These are phyloP conservation scores for Hagleromyces aurorensis DNA, from an alignment of 805 yeast genomes.

Conservation along the genomic window DNA sequence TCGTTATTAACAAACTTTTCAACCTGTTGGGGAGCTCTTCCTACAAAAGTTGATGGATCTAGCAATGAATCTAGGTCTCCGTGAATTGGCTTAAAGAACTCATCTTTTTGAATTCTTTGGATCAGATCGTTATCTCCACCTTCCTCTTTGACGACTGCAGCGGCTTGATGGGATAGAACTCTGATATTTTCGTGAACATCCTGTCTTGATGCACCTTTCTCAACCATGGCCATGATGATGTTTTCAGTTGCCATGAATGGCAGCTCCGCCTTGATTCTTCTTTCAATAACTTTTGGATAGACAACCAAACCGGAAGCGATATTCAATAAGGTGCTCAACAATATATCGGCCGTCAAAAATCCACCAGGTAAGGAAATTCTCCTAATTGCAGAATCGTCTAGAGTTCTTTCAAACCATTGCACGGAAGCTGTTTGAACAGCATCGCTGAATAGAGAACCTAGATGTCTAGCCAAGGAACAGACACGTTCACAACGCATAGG, in stretches of 20 bases:
- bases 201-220: constrained; percentile 95
- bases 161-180: constrained; percentile 94
- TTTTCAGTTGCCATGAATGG: constrained; percentile 99
- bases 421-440: constrained; percentile 96
- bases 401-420: constrained; percentile 98
- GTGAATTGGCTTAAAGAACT: constrained; percentile 87
- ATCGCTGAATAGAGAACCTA: constrained; percentile 85
- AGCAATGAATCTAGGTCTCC: constrained; percentile 68
- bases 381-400: constrained; percentile 97
- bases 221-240: constrained; percentile 99
- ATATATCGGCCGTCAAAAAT: constrained; percentile 89
- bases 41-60: constrained; percentile 91
- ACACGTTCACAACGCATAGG: constrained; percentile 99
- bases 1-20: constrained; percentile 83
- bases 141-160: constrained; percentile 92
- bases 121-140: constrained; percentile 98
- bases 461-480: constrained; percentile 94
- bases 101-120: constrained; percentile 70
- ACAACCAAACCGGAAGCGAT: constrained; percentile 94
- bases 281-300: constrained; percentile 96
- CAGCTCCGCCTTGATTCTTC: constrained; percentile 88
- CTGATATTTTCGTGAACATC: constrained; percentile 97
- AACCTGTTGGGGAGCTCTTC: constrained; percentile 97
- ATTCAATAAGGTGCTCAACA: constrained; percentile 80
- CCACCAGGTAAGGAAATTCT: constrained; percentile 96